phyloP scores from a whole-genome alignment of 345 rosid genomes.

The Firmiana major region DNA sequence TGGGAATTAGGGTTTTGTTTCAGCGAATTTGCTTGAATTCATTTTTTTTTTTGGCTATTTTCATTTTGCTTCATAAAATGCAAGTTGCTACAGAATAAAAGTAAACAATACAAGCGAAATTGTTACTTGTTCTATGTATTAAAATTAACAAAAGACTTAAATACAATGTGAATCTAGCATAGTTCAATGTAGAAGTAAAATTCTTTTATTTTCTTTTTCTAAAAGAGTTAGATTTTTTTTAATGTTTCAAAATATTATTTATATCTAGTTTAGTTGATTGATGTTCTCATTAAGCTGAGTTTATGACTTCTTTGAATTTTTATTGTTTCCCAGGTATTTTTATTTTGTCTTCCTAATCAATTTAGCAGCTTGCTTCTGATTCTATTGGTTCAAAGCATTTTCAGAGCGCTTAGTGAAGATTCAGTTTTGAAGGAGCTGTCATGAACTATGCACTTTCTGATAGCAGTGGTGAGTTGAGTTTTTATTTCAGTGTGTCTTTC shows the following conservation, averaged over 20 bases:
- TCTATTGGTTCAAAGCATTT: conserved; percentile 12
- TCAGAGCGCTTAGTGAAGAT: not conserved
- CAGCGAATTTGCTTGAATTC: not conserved
- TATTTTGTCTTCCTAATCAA: not conserved
- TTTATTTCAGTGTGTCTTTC: not conserved
- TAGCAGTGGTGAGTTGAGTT: conserved; percentile 56
- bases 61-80: not conserved
- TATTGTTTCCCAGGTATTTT: conserved; percentile 21
- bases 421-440: conserved; percentile 5
- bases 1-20: not conserved
- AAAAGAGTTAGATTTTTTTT: not conserved
- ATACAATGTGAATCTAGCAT: not conserved
- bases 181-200: not conserved
- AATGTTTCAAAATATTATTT: not conserved
- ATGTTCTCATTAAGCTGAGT: not conserved
- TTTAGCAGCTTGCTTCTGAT: not conserved
- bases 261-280: conserved; percentile 1
- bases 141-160: not conserved
- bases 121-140: not conserved
- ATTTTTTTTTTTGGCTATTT: not conserved
- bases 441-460: conserved; percentile 68
- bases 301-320: too few relatives aligned
- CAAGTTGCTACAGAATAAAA: too few relatives aligned
- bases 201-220: not conserved
- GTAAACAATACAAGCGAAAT: not conserved